phyloP scores from a whole-genome alignment of 2,329 filamentous ascomycete species.

The Trichoderma pleuroti region DNA sequence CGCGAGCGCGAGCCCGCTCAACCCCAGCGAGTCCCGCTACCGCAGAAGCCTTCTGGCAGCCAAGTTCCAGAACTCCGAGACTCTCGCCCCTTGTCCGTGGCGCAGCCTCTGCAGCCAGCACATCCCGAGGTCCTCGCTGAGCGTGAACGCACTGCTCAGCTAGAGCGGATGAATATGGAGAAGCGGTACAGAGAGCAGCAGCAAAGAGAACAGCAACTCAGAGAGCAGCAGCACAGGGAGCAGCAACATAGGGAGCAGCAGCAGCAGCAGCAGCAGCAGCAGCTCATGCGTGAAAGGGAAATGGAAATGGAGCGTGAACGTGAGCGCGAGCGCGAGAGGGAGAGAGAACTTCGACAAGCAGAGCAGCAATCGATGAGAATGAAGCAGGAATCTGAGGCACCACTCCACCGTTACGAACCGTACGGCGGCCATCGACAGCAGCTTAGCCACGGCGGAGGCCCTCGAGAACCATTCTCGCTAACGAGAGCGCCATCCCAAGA shows the following conservation, averaged over 20 bases:
- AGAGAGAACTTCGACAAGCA: constrained; percentile 31
- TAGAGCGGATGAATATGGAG: constrained; percentile 34
- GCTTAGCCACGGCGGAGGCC: constrained; percentile 35
- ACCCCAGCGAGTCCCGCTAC: constrained; percentile 37
- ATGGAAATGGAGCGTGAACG: constrained; percentile 22
- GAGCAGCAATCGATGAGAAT: constrained; percentile 36
- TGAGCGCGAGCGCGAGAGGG: constrained; percentile 26
- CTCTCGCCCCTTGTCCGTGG: constrained; percentile 33
- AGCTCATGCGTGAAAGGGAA: constrained; percentile 7
- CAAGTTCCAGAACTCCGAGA: constrained; percentile 35
- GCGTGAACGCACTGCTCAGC: constrained; percentile 27
- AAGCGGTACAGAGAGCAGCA: constrained; percentile 29
- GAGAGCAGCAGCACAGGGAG: constrained; percentile 19
- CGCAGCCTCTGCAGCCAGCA: constrained; percentile 34
- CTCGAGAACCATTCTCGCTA: constrained; percentile 42
- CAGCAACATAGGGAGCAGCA: constrained; percentile 23
- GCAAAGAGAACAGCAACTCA: constrained; percentile 19
- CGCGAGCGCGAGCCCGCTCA: constrained; percentile 37
- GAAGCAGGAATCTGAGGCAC: constrained; percentile 50
- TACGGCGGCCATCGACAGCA: constrained; percentile 39
- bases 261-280: constrained; percentile 19
- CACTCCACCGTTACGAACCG: constrained; percentile 43
- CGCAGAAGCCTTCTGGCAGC: constrained; percentile 37
- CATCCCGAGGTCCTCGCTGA: constrained; percentile 34
- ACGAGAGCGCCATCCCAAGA: constrained; percentile 42